Base-by-base conservation (phyloP, 2,329 filamentous ascomycete genomes). In the Emmonsiellopsis sp. region DNA sequence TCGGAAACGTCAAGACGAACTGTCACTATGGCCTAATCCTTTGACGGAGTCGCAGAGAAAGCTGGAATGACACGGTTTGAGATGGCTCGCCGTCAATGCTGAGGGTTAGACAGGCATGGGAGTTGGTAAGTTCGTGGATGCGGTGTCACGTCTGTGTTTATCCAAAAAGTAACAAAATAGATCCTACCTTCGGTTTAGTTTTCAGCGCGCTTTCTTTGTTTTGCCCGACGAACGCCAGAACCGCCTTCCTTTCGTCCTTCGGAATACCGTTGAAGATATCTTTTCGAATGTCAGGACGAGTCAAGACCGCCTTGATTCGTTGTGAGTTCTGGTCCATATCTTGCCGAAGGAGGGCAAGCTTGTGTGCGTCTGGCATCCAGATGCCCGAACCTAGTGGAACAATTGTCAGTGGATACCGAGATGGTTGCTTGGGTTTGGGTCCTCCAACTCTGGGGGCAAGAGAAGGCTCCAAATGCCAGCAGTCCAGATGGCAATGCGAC, bases 181-280 rank as follows among this genome's bases (percentile, higher is more conserved):
- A 8, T 34, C 79, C 67, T 68, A 89, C 89, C 82, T 91, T 92
- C 4, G 91, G 91, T 65, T 85, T 85, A 38, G 82, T 92, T 76
- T 94, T 95, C 50, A 96, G 75, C 11, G 89, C 89, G 57, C 82
- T 86, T 55, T 83, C 81, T 58, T 80, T 73, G 63, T 95, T 96
- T 60, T 78, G 75, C 43, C 75, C 76, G 20, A 80, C 77, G 68
- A 95, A 95, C 1, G 85, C 86, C 59, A 81, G 77, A 5, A 93
- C 69, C 15, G 78, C 83, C 48, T 80, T 80, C 56, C 80, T 76
- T 55, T 82, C 77, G 52, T 81, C 76, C 50, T 76, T 73, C 52
- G 75, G 68, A 16, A 76, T 71, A 3, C 76, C 75, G 1, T 79
- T 78, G 47, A 92, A 78, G 66, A 91, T 91, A 5, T 77, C 77